Evolutionary conservation across 805 yeast genomes (phyloP), one percentile per base, ranked within the genome.

Genomic region (Wickerhamomyces sydowiorum): DNA sequence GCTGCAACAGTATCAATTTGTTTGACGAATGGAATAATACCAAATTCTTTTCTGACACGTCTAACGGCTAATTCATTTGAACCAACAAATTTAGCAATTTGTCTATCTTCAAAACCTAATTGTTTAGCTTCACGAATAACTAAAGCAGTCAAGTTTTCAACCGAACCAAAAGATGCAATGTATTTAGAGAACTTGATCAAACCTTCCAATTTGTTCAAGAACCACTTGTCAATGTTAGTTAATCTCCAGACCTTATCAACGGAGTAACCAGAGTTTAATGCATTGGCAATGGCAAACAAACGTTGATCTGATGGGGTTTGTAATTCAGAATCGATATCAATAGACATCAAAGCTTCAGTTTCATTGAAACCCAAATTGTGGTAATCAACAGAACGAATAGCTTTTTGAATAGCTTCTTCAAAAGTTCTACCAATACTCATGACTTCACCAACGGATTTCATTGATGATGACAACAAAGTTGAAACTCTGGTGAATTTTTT

Each of bases 381-480:
- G 66, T 93, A 91, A 62, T 93, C 99, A 27, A 96, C 89, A 15
- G 96, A 86, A 66, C 99, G 78, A 53, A 93, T 89, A 44, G 98
- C 99, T 70, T 91, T 91, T 66, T 93, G 99, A 51, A 91, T 86
- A 9, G 97, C 96, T 64, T 91, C 99, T 67, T 91, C 99, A 53
- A 91, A 91, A 22, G 95, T 91, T 65, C 99, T 78, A 59, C 99
- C 99, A 59, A 91, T 87, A 53, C 91, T 78, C 99, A 91, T 91
- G 40, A 93, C 98, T 66, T 91, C 99, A 73, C 99, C 99, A 51
- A 91, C 98, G 48, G 97, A 89, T 70, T 91, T 91, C 99, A 91
- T 91, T 24, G 96, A 80, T 2, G 97, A 89, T 9, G 93, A 84
- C 54, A 91, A 77, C 62, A 81, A 74, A 40, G 86, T 82, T 18